Percentiles rank a stretch among this genome's conserved stretches.
Evolutionary conservation across 129 eudicot species (phyloP).

Genomic region (Helianthus tuberosus): DNA sequence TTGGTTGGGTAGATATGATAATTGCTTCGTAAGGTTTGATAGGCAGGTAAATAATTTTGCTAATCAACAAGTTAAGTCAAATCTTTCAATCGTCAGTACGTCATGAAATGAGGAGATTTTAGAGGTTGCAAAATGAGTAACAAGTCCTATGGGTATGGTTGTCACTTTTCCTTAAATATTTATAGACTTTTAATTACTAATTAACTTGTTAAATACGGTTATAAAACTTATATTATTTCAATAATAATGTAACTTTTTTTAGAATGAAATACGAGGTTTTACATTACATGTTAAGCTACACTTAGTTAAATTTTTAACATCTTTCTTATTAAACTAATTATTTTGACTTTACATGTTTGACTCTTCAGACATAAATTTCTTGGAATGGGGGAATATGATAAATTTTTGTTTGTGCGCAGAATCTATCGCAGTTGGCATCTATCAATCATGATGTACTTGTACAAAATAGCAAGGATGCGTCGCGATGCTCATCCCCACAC

Average conservation of each 20-base stretch:
- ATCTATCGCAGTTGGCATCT: slow-evolving; percentile 85
- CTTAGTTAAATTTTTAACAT: not conserved
- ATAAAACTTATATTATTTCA: too few species aligned
- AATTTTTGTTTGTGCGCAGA: slow-evolving; percentile 46
- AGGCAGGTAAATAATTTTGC: too few species aligned
- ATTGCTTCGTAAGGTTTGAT: too few species aligned
- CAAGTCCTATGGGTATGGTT: not conserved
- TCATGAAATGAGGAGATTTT: not conserved
- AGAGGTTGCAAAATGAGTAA: not conserved
- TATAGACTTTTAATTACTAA: too few species aligned
- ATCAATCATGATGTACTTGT: slow-evolving; percentile 79
- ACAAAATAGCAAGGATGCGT: slow-evolving; percentile 65
- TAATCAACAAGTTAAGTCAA: not conserved
- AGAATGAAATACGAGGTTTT: not conserved
- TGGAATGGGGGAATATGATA: not conserved
- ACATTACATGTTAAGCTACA: not conserved
- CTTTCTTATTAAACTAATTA: not conserved
- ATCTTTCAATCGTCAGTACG: not conserved
- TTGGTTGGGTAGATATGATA: too few species aligned
- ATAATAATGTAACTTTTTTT: not conserved
- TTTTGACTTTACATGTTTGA: not conserved
- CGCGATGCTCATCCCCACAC: slow-evolving; percentile 59
- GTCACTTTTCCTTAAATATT: not conserved
- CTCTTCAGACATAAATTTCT: not conserved
- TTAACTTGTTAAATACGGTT: too few species aligned